phyloP scores from a whole-genome alignment of 306 rosid genomes.

The Phaseolus lunatus region DNA sequence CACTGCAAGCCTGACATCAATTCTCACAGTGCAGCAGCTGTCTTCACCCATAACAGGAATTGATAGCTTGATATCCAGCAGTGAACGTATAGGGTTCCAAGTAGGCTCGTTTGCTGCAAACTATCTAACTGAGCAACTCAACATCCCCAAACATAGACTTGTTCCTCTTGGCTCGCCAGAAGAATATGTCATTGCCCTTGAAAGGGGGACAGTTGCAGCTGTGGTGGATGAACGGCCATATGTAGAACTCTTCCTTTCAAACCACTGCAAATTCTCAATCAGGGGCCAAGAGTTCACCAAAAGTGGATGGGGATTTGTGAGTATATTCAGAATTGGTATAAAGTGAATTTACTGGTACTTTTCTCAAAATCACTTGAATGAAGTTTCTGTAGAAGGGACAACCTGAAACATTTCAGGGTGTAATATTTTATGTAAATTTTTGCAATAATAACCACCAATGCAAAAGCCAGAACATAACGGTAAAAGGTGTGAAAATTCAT shows the following conservation, averaged over 20 bases:
- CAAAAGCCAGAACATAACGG: conserved; percentile 2
- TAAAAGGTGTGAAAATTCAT: background rate
- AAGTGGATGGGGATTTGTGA: conserved; percentile 93
- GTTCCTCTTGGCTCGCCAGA: conserved; percentile 63
- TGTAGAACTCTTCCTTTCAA: conserved; percentile 78
- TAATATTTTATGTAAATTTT: background rate
- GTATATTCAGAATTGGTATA: conserved; percentile 41
- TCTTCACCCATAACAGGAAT: conserved; percentile 78
- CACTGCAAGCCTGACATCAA: conserved; percentile 89
- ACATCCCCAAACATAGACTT: conserved; percentile 63
- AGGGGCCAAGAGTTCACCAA: conserved; percentile 90
- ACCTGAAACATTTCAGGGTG: background rate
- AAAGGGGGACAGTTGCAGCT: conserved; percentile 74
- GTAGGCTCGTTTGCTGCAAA: conserved; percentile 68
- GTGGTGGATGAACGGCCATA: conserved; percentile 81
- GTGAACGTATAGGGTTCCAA: conserved; percentile 72
- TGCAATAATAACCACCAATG: background rate
- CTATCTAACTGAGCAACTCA: conserved; percentile 65
- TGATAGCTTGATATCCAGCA: conserved; percentile 55
- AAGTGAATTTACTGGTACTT: background rate
- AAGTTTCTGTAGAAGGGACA: background rate
- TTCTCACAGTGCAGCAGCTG: conserved; percentile 80
- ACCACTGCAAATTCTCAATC: conserved; percentile 70
- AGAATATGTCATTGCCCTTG: conserved; percentile 74
- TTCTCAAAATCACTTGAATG: background rate